Conservation (phyloP, 495 filamentous ascomycete genomes). For the Penicillium desertorum region DNA sequence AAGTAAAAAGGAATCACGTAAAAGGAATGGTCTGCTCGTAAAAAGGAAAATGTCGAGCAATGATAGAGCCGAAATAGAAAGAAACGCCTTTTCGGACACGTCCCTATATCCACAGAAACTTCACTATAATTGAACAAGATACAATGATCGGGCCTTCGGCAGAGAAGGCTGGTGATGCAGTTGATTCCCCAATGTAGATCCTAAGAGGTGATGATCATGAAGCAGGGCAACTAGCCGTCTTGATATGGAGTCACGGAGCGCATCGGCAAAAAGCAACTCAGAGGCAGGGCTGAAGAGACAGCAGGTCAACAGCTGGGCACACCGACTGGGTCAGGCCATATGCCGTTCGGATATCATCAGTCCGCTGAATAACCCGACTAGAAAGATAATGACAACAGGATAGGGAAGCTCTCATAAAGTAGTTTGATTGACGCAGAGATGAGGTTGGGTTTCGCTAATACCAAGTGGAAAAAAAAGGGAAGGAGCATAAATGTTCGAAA, state of each 20-base stretch:
- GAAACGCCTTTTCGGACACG: constrained; percentile 27
- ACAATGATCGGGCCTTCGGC: not conserved
- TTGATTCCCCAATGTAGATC: not conserved
- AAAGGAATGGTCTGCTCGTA: constrained; percentile 19
- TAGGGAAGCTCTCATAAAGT: constrained; percentile 17
- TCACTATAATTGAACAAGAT: constrained; percentile 6
- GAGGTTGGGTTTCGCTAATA: constrained; percentile 10
- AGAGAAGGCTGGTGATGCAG: not conserved
- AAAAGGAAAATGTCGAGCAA: constrained; percentile 6
- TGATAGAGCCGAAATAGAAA: constrained; percentile 21
- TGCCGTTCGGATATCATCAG: constrained; percentile 30
- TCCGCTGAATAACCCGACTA: constrained; percentile 29
- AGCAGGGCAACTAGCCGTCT: not conserved
- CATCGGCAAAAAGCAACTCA: constrained; percentile 5
- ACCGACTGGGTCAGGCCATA: constrained; percentile 21
- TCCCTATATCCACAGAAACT: constrained; percentile 6
- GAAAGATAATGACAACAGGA: constrained; percentile 20
- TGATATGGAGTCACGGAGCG: not conserved
- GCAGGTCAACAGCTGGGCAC: constrained; percentile 23
- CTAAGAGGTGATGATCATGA: not conserved
- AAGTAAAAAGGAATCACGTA: constrained; percentile 14
- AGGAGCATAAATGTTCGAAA: constrained; percentile 3
- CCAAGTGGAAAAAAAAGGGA: constrained; percentile 5
- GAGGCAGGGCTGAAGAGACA: not conserved
- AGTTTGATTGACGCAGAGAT: constrained; percentile 3